Conservation (phyloP, 2,329 filamentous ascomycete species). For the Hypoxylon sp. region DNA sequence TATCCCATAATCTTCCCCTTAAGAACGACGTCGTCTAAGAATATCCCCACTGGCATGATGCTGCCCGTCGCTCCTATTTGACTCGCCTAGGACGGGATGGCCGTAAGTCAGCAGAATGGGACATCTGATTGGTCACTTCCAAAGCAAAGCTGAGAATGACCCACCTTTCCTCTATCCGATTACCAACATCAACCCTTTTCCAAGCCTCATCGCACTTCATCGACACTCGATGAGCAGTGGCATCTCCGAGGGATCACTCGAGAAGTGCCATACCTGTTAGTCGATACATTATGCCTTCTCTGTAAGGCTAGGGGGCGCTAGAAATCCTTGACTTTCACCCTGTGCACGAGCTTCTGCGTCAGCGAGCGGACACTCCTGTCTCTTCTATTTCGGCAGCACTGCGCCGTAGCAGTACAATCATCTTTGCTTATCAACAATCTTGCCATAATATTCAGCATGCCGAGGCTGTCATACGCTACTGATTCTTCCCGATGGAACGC, state of each 20-base stretch:
- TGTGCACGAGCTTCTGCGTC: background rate
- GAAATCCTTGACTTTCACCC: background rate
- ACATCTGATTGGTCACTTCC: slow-evolving; percentile 22
- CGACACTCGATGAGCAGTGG: background rate
- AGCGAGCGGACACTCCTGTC: background rate
- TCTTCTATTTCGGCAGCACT: background rate
- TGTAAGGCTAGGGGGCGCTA: background rate
- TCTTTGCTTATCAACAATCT: background rate
- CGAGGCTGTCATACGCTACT: slow-evolving; percentile 6
- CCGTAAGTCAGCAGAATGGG: slow-evolving; percentile 1
- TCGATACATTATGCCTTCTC: background rate
- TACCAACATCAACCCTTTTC: background rate
- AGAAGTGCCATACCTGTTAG: background rate
- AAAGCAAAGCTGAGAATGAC: slow-evolving; percentile 11
- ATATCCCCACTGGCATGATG: background rate
- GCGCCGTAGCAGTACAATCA: background rate
- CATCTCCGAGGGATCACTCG: background rate
- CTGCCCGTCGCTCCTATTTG: no score
- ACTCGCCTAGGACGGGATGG: no score
- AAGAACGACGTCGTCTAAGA: background rate
- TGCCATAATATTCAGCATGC: slow-evolving; percentile 1
- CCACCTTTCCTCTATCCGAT: background rate
- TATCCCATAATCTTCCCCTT: background rate
- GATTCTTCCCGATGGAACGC: slow-evolving; percentile 22
- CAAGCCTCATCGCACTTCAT: background rate